Conservation (phyloP, 208 protist species). For the Trypanosoma rangeli region DNA sequence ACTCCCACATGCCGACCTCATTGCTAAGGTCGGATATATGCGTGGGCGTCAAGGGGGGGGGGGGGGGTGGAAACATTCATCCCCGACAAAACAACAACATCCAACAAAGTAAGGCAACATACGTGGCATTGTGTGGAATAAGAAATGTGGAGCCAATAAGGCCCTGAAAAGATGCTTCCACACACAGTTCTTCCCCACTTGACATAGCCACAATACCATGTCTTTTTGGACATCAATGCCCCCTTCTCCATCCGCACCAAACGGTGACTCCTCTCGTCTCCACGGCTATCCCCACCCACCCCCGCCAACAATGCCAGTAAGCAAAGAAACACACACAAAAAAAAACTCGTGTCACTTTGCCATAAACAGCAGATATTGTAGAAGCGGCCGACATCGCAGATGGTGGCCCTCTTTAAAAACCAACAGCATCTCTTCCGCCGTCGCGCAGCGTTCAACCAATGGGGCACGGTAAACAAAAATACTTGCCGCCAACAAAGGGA, state of each 20-base stretch:
- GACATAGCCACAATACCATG: background rate
- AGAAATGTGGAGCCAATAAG: too few species aligned
- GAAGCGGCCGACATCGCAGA: conserved; percentile 47
- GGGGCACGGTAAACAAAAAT: conserved; percentile 83
- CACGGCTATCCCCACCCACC: background rate
- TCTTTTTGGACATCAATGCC: background rate
- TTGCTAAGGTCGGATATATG: too few species aligned
- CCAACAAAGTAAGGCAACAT: background rate
- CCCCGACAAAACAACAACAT: background rate
- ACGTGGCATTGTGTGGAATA: too few species aligned
- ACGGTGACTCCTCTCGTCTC: background rate
- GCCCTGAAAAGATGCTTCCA: too few species aligned
- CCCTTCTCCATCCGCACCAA: background rate
- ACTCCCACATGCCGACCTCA: too few species aligned
- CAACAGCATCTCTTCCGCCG: conserved; percentile 49
- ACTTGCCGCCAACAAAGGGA: conserved; percentile 73
- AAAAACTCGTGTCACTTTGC: conserved; percentile 22
- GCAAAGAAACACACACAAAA: background rate
- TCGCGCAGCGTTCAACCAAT: conserved; percentile 62
- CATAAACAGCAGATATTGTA: conserved; percentile 78
- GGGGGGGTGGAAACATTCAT: background rate
- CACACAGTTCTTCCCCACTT: background rate
- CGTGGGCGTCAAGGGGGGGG: too few species aligned
- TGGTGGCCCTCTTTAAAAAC: conserved; percentile 69
- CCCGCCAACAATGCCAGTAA: background rate